Base-by-base conservation (phyloP, 257 asterid genomes). In the Ehretia macrophylla region DNA sequence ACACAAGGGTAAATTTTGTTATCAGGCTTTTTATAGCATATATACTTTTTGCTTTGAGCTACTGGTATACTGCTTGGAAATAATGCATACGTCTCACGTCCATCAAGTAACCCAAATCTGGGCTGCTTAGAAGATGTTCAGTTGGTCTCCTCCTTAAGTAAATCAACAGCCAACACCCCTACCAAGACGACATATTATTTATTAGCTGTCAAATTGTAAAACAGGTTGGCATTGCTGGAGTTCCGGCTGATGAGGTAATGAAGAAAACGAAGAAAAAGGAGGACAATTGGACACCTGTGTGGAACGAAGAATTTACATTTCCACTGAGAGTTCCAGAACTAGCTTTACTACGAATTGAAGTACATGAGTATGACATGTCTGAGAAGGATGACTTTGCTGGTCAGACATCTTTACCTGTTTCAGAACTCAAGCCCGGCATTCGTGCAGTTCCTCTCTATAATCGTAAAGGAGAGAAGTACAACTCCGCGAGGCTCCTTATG, bases 341-440 rank as follows among this genome's bases (percentile, higher is more conserved):
- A 55, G 91, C 95, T 32, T 53, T 86, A 19, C 68, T 85, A 44
- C 53, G 95, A 56, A 75, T 86, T 18, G 91, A 86, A 63, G 91
- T 83, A 47, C 95, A 83, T 9, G 95, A 85, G 62, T 72, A 75
- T 42, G 95, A 81, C 55, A 65, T 72, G 82, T 66, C 82, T 3
- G 91, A 79, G 75, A 86, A 83, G 76, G 95, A 86, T 42, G 91
- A 86, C 64, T 86, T 86, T 75, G 95, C 78, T 0, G 88, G 91
- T 19, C 91, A 83, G 66, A 83, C 69, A 13, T 86, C 91, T 47
- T 71, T 86, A 5, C 88, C 88, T 5, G 76, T 83, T n/a, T 69
- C 82, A 0, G 88, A 86, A 68, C 62, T 86, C 72, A 75, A 77
- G 76, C 61, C 85, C 1, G 95, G 95, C 17, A 76, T 86, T 49